These are phyloP conservation scores for Drechslera avenae DNA, from an alignment of 2,329 filamentous ascomycete genomes.

Conservation along the genomic window DNA sequence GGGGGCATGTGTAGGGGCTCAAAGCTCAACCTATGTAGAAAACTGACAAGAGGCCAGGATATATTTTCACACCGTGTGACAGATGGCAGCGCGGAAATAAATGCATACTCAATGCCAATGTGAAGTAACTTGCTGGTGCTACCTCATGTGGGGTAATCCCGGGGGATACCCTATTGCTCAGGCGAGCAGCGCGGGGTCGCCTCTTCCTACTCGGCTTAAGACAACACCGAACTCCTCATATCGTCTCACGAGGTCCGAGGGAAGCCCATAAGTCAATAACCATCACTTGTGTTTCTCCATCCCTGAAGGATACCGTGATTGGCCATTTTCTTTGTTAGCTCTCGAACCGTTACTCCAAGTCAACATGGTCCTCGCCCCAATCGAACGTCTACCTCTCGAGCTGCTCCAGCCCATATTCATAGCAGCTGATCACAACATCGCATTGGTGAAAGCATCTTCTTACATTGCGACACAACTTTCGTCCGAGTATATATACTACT, in stretches of 20 bases:
- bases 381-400: slow-evolving; percentile 57
- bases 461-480: slow-evolving; percentile 45
- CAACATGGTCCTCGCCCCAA: slow-evolving; percentile 24
- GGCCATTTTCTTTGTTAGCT: too few relatives aligned
- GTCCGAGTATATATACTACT: slow-evolving; percentile 29
- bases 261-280: neutral
- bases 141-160: slow-evolving; percentile 3
- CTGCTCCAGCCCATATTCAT: slow-evolving; percentile 60
- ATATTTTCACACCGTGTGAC: too few relatives aligned
- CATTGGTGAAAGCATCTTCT: slow-evolving; percentile 48
- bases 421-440: slow-evolving; percentile 51
- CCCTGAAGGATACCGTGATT: neutral
- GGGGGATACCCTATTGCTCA: slow-evolving; percentile 1
- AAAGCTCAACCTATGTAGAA: too few relatives aligned
- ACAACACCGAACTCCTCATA: neutral
- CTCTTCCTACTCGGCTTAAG: neutral
- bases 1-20: too few relatives aligned
- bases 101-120: neutral
- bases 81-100: neutral
- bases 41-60: too few relatives aligned
- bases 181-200: too few relatives aligned
- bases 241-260: neutral
- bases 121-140: neutral
- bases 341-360: neutral
- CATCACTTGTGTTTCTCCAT: too few relatives aligned